Conservation (phyloP, 2,329 filamentous ascomycete species). For the Chaetomiaceae sp. region DNA sequence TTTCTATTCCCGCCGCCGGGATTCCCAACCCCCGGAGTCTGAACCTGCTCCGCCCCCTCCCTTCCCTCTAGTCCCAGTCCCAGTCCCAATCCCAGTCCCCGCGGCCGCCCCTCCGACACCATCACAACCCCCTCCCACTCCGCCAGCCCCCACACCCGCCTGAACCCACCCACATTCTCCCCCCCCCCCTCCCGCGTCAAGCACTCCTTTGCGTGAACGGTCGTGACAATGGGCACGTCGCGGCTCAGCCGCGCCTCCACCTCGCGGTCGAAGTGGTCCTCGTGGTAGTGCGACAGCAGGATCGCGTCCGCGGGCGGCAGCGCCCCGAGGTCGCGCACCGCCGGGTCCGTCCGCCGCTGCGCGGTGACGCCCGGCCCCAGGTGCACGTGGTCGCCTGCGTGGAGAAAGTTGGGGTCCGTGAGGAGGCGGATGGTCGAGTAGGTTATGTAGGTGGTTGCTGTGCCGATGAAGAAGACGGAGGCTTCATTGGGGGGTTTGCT, state of each 20-base stretch:
- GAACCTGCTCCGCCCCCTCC: too few species aligned
- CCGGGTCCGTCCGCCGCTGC: constrained; percentile 53
- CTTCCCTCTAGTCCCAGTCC: too few species aligned
- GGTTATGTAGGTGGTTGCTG: constrained; percentile 52
- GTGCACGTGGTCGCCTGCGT: constrained; percentile 46
- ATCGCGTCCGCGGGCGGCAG: constrained; percentile 57
- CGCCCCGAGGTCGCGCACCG: constrained; percentile 51
- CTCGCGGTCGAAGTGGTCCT: constrained; percentile 40
- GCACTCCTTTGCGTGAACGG: constrained; percentile 54
- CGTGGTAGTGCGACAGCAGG: constrained; percentile 62
- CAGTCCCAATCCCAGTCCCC: constrained; percentile 9
- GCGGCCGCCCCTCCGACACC: not conserved
- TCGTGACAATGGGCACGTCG: constrained; percentile 59
- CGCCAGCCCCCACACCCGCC: not conserved
- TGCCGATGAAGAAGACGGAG: constrained; percentile 52
- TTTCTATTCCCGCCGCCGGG: too few species aligned
- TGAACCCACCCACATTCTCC: constrained; percentile 11
- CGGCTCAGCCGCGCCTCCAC: constrained; percentile 40
- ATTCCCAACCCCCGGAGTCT: too few species aligned
- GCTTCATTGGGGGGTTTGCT: constrained; percentile 28
- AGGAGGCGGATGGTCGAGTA: constrained; percentile 51
- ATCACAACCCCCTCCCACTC: constrained; percentile 2
- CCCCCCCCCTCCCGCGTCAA: constrained; percentile 34
- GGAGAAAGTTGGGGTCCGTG: constrained; percentile 62
- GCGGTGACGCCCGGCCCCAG: constrained; percentile 59